Conservation (phyloP, 805 yeast genomes). For the Yarrowia alimentaria region DNA sequence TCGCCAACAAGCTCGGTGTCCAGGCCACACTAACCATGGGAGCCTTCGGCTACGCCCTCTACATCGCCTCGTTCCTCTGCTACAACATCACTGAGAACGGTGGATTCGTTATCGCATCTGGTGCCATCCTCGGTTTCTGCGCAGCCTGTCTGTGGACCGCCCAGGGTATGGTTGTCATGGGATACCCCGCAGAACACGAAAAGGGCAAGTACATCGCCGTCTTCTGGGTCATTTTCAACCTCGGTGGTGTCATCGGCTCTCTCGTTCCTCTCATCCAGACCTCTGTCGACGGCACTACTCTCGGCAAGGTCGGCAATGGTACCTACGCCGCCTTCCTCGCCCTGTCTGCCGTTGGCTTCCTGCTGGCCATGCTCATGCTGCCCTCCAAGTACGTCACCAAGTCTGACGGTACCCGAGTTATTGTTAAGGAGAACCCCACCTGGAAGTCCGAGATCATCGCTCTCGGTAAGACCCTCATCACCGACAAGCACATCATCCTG, state of each 20-base stretch:
- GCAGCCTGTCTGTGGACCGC: slow-evolving; percentile 61
- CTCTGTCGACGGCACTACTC: slow-evolving; percentile 39
- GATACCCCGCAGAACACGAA: slow-evolving; percentile 54
- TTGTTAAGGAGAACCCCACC: slow-evolving; percentile 47
- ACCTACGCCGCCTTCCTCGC: slow-evolving; percentile 56
- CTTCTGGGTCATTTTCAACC: slow-evolving; percentile 61
- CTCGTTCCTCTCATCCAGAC: slow-evolving; percentile 57
- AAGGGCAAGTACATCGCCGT: slow-evolving; percentile 55
- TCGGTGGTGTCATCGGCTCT: slow-evolving; percentile 61
- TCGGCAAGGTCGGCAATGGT: slow-evolving; percentile 45
- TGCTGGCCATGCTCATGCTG: slow-evolving; percentile 48
- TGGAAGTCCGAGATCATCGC: slow-evolving; percentile 48
- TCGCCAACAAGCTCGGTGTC: slow-evolving; percentile 52
- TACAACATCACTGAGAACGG: slow-evolving; percentile 46
- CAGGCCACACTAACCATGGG: slow-evolving; percentile 46
- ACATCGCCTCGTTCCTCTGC: slow-evolving; percentile 48
- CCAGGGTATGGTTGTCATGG: slow-evolving; percentile 55
- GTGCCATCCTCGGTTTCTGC: slow-evolving; percentile 56
- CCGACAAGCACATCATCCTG: slow-evolving; percentile 48
- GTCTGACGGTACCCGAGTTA: slow-evolving; percentile 51
- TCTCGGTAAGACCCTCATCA: slow-evolving; percentile 42
- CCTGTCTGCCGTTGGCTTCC: slow-evolving; percentile 49
- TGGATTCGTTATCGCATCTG: slow-evolving; percentile 56
- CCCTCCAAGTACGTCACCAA: slow-evolving; percentile 52
- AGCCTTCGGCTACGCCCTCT: slow-evolving; percentile 49